Percentiles rank a stretch among this genome's conserved stretches.
These are phyloP conservation scores for Phytopythium delawarense DNA, from an alignment of 352 stramenopile species.

Conservation along the genomic window DNA sequence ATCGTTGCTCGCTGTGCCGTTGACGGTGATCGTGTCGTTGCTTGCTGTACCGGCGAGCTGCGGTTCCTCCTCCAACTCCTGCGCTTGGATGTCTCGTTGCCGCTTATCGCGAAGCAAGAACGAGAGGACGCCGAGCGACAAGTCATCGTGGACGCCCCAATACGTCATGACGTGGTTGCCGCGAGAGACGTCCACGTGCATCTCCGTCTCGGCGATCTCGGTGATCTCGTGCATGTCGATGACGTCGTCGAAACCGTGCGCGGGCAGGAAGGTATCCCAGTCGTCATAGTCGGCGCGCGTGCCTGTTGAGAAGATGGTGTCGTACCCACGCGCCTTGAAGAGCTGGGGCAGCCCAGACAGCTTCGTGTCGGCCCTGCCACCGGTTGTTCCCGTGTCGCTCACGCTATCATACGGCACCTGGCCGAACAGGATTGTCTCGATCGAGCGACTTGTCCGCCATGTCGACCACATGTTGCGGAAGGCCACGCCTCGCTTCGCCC, in stretches of 20 bases:
- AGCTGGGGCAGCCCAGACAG: constrained; percentile 55
- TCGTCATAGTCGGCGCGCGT: constrained; percentile 53
- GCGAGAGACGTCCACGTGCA: constrained; percentile 40
- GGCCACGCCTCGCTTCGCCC: constrained; percentile 40
- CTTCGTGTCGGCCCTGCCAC: constrained; percentile 23
- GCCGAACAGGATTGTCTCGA: constrained; percentile 61
- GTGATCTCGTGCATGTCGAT: constrained; percentile 33
- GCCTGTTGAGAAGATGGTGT: constrained; percentile 59
- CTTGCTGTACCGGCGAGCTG: not conserved
- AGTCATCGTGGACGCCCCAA: constrained; percentile 69
- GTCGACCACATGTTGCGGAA: constrained; percentile 65
- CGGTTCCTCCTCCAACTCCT: constrained; percentile 4
- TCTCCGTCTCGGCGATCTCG: constrained; percentile 41
- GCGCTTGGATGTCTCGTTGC: constrained; percentile 18
- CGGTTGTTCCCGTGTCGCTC: constrained; percentile 43
- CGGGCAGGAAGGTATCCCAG: constrained; percentile 53
- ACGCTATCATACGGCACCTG: constrained; percentile 62
- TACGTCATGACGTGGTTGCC: constrained; percentile 58
- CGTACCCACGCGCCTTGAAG: constrained; percentile 52
- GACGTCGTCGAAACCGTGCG: constrained; percentile 55
- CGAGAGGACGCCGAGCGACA: constrained; percentile 53
- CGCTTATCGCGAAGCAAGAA: constrained; percentile 30
- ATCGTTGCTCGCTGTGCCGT: constrained; percentile 8
- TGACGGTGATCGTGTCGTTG: not conserved
- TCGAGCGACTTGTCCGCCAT: constrained; percentile 61